These are phyloP conservation scores for Epithele typhae DNA, from an alignment of 768 basidiomycete species.

Conservation along the genomic window DNA sequence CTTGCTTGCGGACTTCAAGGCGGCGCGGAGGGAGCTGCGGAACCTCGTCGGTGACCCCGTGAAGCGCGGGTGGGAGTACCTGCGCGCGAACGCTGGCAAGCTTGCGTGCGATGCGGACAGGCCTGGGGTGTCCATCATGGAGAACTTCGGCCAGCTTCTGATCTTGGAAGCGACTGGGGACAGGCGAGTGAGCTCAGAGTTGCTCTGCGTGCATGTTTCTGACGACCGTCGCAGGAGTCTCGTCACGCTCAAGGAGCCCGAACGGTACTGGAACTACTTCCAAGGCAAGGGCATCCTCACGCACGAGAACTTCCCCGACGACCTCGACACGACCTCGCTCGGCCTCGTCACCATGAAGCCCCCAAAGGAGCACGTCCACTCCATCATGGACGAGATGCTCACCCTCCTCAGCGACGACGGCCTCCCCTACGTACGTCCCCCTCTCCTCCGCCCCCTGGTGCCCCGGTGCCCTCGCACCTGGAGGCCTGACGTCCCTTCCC, in stretches of 20 bases:
- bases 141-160: constrained; percentile 55
- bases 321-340: constrained; percentile 54
- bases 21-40: constrained; percentile 40
- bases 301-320: constrained; percentile 36
- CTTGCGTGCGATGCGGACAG: constrained; percentile 39
- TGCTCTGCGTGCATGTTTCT: no score
- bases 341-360: constrained; percentile 36
- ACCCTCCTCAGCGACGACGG: constrained; percentile 41
- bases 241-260: constrained; percentile 36
- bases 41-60: constrained; percentile 46
- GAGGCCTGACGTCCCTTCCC: neutral
- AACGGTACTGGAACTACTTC: constrained; percentile 52
- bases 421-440: constrained; percentile 39
- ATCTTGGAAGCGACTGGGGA: constrained; percentile 48
- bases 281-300: constrained; percentile 32
- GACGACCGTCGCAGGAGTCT: constrained; percentile 30
- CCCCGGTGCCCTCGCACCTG: neutral
- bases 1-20: constrained; percentile 37
- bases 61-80: constrained; percentile 35
- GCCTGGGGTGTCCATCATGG: constrained; percentile 32
- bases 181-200: constrained; percentile 26
- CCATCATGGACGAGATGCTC: constrained; percentile 55
- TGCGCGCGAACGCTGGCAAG: constrained; percentile 34
- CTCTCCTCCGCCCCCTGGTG: neutral
- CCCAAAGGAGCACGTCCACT: constrained; percentile 25